Percentiles rank a stretch among this genome's conserved stretches.
Conservation (phyloP, 768 basidiomycete genomes). For the Kwoniella pini region DNA sequence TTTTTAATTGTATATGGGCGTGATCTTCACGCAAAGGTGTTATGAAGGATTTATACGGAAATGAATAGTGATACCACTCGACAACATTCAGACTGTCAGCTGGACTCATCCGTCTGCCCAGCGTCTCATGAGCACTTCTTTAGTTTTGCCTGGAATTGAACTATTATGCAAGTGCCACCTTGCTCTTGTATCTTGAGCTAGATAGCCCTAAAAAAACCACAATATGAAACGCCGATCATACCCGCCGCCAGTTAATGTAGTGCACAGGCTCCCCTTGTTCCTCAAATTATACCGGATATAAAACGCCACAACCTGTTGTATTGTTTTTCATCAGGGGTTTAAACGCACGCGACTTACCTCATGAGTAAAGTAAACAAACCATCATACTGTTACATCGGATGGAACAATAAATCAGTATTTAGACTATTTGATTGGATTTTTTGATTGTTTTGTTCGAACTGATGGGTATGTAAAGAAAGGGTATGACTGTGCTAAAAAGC, state of each 20-base stretch:
- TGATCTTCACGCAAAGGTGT: not conserved
- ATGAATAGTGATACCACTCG: slow-evolving; percentile 6
- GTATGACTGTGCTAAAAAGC: not conserved
- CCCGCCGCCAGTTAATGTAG: no score
- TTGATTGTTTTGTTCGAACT: not conserved
- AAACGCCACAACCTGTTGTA: not conserved
- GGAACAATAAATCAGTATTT: not conserved
- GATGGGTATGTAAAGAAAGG: not conserved
- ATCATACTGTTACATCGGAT: not conserved
- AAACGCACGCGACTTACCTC: slow-evolving; percentile 8
- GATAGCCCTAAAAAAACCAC: no score
- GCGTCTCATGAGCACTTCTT: no score
- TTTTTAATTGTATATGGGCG: not conserved
- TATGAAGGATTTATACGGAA: not conserved
- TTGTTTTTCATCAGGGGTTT: not conserved
- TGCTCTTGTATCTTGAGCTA: no score
- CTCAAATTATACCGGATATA: no score
- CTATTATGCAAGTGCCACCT: no score
- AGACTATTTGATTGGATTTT: not conserved
- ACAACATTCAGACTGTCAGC: not conserved
- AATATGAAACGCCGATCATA: no score
- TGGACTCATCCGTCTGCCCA: no score
- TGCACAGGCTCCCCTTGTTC: no score
- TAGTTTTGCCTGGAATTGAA: no score
- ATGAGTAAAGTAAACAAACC: slow-evolving; percentile 1